Percentiles rank a stretch among this genome's conserved stretches.
These are phyloP conservation scores for Cutaneotrichosporon sp. DNA, from an alignment of 1,284 basidiomycete species.

Conservation along the genomic window DNA sequence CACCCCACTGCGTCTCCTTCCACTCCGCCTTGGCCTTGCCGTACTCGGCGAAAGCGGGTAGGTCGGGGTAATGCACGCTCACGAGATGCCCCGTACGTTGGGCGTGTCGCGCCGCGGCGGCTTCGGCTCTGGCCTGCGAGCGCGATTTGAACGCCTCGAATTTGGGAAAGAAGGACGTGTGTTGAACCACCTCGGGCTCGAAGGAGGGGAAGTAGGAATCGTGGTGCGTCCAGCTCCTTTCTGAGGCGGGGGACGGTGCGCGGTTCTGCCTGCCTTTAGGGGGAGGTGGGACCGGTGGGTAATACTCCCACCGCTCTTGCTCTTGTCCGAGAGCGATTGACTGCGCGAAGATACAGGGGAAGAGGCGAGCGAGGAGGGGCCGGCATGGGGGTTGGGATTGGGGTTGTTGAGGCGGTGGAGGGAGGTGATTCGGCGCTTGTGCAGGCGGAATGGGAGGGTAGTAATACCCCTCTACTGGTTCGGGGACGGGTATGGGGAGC, in stretches of 20 bases:
- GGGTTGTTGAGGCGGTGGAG: not conserved
- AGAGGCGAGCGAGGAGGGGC: not conserved
- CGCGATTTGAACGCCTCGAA: not conserved
- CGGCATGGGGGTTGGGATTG: not conserved
- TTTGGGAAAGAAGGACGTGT: not conserved
- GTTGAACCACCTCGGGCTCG: slow-evolving; percentile 22
- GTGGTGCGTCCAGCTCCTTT: slow-evolving; percentile 35
- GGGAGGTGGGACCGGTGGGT: not conserved
- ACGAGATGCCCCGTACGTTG: slow-evolving; percentile 28
- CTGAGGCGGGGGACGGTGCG: not conserved
- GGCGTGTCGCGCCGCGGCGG: slow-evolving; percentile 25
- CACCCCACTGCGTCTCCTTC: slow-evolving; percentile 25
- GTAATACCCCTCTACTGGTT: not conserved
- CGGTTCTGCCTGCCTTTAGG: not conserved
- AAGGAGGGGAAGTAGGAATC: slow-evolving; percentile 41
- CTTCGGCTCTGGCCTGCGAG: slow-evolving; percentile 12
- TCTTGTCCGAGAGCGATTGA: not conserved
- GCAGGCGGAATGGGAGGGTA: not conserved
- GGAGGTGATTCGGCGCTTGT: not conserved
- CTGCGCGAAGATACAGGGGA: not conserved
- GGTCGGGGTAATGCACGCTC: slow-evolving; percentile 36
- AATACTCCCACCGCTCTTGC: not conserved
- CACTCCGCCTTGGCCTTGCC: slow-evolving; percentile 22
- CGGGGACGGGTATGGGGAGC: not conserved
- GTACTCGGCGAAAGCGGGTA: slow-evolving; percentile 37